Base-by-base conservation (phyloP, 2,329 filamentous ascomycete species). In the Teratosphaeria destructans region DNA sequence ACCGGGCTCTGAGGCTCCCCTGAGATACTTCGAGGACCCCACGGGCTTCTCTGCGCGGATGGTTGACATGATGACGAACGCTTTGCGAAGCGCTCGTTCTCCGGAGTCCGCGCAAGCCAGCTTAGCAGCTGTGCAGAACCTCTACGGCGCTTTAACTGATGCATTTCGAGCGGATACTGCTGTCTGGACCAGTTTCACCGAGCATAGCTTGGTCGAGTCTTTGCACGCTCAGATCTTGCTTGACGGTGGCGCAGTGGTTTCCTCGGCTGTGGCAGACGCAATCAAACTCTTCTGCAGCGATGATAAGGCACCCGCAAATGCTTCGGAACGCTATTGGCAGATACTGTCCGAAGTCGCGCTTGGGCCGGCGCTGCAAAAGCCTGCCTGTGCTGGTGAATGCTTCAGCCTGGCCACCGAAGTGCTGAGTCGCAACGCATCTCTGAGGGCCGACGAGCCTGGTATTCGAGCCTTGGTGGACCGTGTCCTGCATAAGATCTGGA, bases 211-310 rank as follows among this genome's bases (percentile, higher is more conserved):
- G 60, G 62, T 75, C 67, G 37, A 70, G 65, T 59, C 75, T 63
- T 58, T 78, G 68, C 75, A 78, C 72, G 47, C 61, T 23, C 49
- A 60, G 14, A 52, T 71, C 2, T 59, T 71, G n/a, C 62, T 71
- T 7, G 60, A 64, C 34, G 34, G 56, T 34, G 63, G 67, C 39
- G 5, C 47, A 10, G 52, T 34, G 5, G 52, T 70, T 14, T 63
- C 64, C 10, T 53, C n/a, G 1, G 19, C 53, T 10, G 60, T 66
- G 27, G 58, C 62, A 8, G 39, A 47, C 19, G 49, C 59, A 27
- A 66, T 70, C 59, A 61, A 61, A 37, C 62, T 60, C 26, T 69
- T 68, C 55, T 67, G 64, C 59, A 55, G 55, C 12, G 68, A 70
- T n/a, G 52, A 55, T 5, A 32, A 27, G 16, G 55, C 61, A 23